Evolutionary conservation across 345 rosid genomes (phyloP).

Genomic region (Mangifera indica): DNA sequence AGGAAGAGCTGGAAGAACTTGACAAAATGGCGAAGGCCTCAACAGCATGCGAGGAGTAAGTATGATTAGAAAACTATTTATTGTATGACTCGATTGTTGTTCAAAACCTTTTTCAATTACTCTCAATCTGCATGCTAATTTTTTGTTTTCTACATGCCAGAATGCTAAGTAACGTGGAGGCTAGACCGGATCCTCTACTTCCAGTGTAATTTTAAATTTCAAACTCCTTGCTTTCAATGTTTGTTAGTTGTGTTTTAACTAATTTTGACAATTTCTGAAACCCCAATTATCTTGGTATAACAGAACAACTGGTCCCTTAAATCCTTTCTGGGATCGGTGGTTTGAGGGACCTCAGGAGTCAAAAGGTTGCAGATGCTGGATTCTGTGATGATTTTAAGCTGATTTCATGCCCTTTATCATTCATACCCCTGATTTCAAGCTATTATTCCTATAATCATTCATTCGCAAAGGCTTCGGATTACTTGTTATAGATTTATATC

Average conservation of each 20-base stretch:
- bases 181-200: constrained; percentile 69
- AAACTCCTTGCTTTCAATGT: not conserved
- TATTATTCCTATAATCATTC: not conserved
- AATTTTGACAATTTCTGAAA: not conserved
- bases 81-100: not conserved
- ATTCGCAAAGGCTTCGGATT: constrained; percentile 16
- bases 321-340: constrained; percentile 87
- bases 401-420: not conserved
- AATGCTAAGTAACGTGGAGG: constrained; percentile 53
- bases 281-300: constrained; percentile 11
- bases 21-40: constrained; percentile 73
- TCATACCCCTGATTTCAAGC: constrained; percentile 8
- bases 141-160: constrained; percentile 36
- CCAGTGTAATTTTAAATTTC: constrained; percentile 45
- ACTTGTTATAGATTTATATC: constrained; percentile 7
- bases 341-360: constrained; percentile 70
- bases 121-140: not conserved
- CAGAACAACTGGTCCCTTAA: constrained; percentile 73
- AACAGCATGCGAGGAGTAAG: constrained; percentile 73
- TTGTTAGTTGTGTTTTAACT: not conserved
- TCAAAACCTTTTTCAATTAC: not conserved
- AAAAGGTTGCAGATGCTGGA: constrained; percentile 69
- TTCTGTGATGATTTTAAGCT: constrained; percentile 43
- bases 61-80: not conserved
- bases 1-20: constrained; percentile 82